These are phyloP conservation scores for Monosporascus sp. DNA, from an alignment of 2,329 filamentous ascomycete genomes.

Conservation along the genomic window DNA sequence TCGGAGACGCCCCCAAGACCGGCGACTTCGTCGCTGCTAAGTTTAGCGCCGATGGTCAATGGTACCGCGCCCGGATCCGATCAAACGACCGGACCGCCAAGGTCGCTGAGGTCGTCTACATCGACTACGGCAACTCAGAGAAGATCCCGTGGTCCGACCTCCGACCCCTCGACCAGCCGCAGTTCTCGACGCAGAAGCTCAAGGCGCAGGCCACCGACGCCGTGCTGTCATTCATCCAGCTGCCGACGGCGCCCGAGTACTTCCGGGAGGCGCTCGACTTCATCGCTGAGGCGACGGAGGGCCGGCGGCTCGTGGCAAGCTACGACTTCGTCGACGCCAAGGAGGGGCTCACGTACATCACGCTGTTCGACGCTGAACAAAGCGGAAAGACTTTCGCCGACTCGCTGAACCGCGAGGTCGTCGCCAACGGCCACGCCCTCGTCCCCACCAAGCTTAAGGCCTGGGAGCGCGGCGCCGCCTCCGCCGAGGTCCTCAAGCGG, in stretches of 20 bases:
- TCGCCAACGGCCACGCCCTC: constrained; percentile 80
- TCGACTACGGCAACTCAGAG: constrained; percentile 96
- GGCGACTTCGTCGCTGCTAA: constrained; percentile 88
- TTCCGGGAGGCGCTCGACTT: constrained; percentile 72
- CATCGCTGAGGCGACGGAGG: constrained; percentile 68
- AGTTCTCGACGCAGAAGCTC: constrained; percentile 77
- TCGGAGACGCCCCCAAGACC: constrained; percentile 75
- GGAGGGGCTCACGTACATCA: constrained; percentile 80
- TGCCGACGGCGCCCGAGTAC: constrained; percentile 78
- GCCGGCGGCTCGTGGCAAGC: constrained; percentile 77
- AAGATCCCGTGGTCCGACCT: constrained; percentile 79
- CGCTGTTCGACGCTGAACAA: constrained; percentile 73
- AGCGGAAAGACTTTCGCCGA: constrained; percentile 58
- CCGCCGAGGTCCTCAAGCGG: constrained; percentile 64
- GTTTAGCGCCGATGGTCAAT: constrained; percentile 83
- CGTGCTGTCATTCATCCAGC: constrained; percentile 80
- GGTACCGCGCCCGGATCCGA: constrained; percentile 89
- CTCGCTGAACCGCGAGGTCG: constrained; percentile 84
- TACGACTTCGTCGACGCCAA: constrained; percentile 77
- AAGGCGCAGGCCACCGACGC: constrained; percentile 85
- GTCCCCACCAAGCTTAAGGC: constrained; percentile 85
- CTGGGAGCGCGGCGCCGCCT: constrained; percentile 73
- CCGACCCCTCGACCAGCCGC: constrained; percentile 69
- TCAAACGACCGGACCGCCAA: constrained; percentile 89
- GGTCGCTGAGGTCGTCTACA: constrained; percentile 84